phyloP scores from a whole-genome alignment of 129 eudicot genomes.

The Pulicaria dysenterica region DNA sequence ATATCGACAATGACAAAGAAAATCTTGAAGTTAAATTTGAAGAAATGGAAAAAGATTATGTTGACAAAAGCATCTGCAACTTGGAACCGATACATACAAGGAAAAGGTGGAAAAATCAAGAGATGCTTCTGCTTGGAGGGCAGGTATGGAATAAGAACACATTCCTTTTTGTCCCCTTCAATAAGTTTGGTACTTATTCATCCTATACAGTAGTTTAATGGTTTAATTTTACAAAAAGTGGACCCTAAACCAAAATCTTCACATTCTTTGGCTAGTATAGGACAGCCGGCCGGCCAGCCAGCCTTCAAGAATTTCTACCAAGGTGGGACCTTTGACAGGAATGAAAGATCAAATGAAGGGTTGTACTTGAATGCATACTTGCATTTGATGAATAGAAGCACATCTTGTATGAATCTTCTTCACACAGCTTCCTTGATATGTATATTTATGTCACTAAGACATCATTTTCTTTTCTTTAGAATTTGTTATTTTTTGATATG shows the following conservation, averaged over 20 bases:
- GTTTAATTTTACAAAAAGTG: slow-evolving; percentile 33
- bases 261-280: slow-evolving; percentile 41
- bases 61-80: slow-evolving; percentile 82
- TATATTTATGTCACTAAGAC: slow-evolving; percentile 24
- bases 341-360: slow-evolving; percentile 35
- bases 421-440: slow-evolving; percentile 28
- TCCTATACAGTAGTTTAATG: slow-evolving; percentile 32
- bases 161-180: slow-evolving; percentile 77
- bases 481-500: no score
- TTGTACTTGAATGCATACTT: slow-evolving; percentile 64
- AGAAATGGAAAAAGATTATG: slow-evolving; percentile 51
- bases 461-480: slow-evolving; percentile 26
- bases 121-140: slow-evolving; percentile 76
- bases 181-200: slow-evolving; percentile 87
- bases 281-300: slow-evolving; percentile 33
- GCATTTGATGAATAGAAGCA: slow-evolving; percentile 43
- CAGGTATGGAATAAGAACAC: slow-evolving; percentile 82
- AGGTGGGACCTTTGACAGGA: slow-evolving; percentile 40
- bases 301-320: slow-evolving; percentile 33
- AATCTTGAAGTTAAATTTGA: slow-evolving; percentile 29
- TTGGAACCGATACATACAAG: slow-evolving; percentile 51
- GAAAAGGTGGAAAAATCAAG: slow-evolving; percentile 34
- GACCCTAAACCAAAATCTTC: slow-evolving; percentile 43
- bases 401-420: slow-evolving; percentile 51
- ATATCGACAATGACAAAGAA: slow-evolving; percentile 27